phyloP scores from a whole-genome alignment of 441 rosid species.

The Raphanus hybrid region DNA sequence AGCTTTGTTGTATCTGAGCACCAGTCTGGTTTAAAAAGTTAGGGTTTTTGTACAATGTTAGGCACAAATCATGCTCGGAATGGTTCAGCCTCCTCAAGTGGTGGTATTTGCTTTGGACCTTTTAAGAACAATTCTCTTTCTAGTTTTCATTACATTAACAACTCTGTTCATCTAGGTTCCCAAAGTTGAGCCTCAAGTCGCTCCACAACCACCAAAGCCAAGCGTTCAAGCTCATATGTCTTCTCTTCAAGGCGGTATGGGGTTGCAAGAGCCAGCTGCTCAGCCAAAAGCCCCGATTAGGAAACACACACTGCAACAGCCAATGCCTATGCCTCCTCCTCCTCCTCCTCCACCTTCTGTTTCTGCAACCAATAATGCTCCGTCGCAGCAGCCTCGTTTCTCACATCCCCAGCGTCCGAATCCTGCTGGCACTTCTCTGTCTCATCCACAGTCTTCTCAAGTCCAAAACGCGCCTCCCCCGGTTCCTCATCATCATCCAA shows the following conservation, averaged over 20 bases:
- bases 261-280: constrained; percentile 57
- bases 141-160: not conserved
- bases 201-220: constrained; percentile 60
- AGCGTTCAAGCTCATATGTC: constrained; percentile 56
- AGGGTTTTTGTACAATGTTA: constrained; percentile 37
- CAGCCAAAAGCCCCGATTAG: constrained; percentile 59
- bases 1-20: constrained; percentile 3
- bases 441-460: constrained; percentile 72
- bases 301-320: constrained; percentile 64
- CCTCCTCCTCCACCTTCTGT: constrained; percentile 48
- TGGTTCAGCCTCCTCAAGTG: constrained; percentile 94
- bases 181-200: constrained; percentile 56
- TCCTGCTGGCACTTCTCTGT: constrained; percentile 50
- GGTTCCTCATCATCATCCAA: constrained; percentile 60
- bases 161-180: constrained; percentile 59
- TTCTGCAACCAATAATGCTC: constrained; percentile 57
- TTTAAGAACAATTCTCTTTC: not conserved
- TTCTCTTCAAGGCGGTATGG: too few relatives aligned
- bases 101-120: constrained; percentile 52
- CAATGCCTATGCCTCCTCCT: constrained; percentile 47
- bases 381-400: constrained; percentile 61
- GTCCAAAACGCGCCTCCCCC: constrained; percentile 53
- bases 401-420: constrained; percentile 66
- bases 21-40: not conserved
- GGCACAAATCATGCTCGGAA: constrained; percentile 99